Base-by-base conservation (phyloP, 176 grass and related monocot genomes). In the Ensete ventricosum region DNA sequence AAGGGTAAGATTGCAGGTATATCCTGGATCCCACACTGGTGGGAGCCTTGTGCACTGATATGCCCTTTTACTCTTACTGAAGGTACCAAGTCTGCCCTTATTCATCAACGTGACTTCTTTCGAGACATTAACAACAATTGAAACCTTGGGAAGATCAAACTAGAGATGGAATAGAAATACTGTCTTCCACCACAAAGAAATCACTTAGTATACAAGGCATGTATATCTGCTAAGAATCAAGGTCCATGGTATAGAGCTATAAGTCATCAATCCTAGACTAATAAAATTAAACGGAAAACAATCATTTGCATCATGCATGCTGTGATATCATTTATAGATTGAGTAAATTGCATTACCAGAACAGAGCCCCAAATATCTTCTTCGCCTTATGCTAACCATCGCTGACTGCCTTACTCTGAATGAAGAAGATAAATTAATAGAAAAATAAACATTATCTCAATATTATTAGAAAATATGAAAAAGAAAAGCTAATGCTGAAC, bases 361-460 rank as follows among this genome's bases (percentile, higher is more conserved):
- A 51, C 67, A 70, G 0, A 70, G 48, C 43, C 67, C 67, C 48
- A 70, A 52, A 70, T 70, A 70, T 70, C 67, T 70, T 70, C 67
- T 70, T 51, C 67, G 67, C 67, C 67, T 70, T n/a, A 70, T 70
- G 67, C 67, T 70, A 21, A 70, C 67, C 67, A 70, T 70, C 17
- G 48, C 8, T 70, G 11, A 50, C 20, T 21, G 48, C 67, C 63
- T 23, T 26, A 22, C 23, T 26, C 23, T 9, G 26, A 26, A 65
- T 64, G 62, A 20, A 13, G 14, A 65, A 25, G 12, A 27, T 26
- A 24, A 65, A 24, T 3, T 10, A 26, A 43, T 43, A 3, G 34
- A 10, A 65, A 26, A 13, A 25, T 26, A 25, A 29, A 20, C 17
- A 22, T 63, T 7, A 23, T 14, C 11, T 25, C 10, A 65, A 26